These are phyloP conservation scores for Globisporangium takayamanum DNA, from an alignment of 352 stramenopile genomes.

Conservation along the genomic window DNA sequence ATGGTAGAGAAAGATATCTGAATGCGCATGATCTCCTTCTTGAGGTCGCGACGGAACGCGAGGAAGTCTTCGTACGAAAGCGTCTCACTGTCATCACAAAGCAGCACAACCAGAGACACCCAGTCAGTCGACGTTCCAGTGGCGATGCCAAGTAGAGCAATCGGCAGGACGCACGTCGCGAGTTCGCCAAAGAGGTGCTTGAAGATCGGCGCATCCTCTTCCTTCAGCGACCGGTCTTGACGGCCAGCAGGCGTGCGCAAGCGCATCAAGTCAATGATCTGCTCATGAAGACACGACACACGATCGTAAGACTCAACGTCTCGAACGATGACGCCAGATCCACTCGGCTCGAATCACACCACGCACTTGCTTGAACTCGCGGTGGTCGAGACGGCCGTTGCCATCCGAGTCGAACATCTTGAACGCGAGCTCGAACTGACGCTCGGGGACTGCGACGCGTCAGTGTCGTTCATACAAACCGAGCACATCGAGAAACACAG, in stretches of 20 bases:
- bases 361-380: slow-evolving; percentile 79
- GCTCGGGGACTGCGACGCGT: slow-evolving; percentile 58
- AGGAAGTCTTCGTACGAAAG: slow-evolving; percentile 82
- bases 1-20: slow-evolving; percentile 67
- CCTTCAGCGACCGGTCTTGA: slow-evolving; percentile 71
- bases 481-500: not conserved
- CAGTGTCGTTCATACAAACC: not conserved
- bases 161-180: slow-evolving; percentile 31
- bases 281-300: not conserved
- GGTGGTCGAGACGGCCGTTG: slow-evolving; percentile 74
- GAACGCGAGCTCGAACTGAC: slow-evolving; percentile 85
- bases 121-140: not conserved
- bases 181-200: slow-evolving; percentile 83
- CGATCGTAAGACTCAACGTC: not conserved
- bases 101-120: not conserved
- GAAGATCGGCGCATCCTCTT: slow-evolving; percentile 76
- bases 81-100: slow-evolving; percentile 32
- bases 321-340: too few relatives aligned
- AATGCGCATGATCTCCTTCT: slow-evolving; percentile 84
- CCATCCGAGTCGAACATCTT: slow-evolving; percentile 87
- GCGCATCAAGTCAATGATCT: slow-evolving; percentile 86
- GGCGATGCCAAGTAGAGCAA: not conserved
- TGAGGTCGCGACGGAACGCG: slow-evolving; percentile 60
- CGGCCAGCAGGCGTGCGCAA: slow-evolving; percentile 67
- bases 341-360: too few relatives aligned